Evolutionary conservation across 1,284 basidiomycete genomes (phyloP), one percentile per base, ranked within the genome.

Genomic region (Psilocybe mexicana): DNA sequence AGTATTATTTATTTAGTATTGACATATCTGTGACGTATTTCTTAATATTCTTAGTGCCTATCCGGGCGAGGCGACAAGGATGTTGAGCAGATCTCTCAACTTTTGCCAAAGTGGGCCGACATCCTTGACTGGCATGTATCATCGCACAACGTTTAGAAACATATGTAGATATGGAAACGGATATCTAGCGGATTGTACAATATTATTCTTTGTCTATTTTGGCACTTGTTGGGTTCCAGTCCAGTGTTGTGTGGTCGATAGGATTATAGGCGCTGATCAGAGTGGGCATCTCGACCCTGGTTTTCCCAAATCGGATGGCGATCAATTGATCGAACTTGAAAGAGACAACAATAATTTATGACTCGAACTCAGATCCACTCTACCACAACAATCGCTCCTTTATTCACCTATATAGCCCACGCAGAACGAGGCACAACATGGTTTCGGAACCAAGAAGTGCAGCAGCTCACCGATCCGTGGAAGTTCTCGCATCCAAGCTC

Each of bases 41-140:
- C 28, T 52, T 6, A 51, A 46, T 28, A 47, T 40, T 35, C 30
- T 23, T 62, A 94, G 92, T 94, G 92, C 67, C 76, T 95, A 49
- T 94, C 92, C 50, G 94, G 94, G 52, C 83, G 95, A 64, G 94
- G 95, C 35, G 95, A 97, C 74, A 97, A 97, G 74, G 94, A 97
- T 68, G 94, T 97, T 0, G 92, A 95, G 70, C 90, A 96, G 68
- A 94, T 96, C 61, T 93, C 90, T 18, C 78, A 94, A 66, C 75
- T 93, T 43, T 78, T 94, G 49, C 92, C 92, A 18, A 90, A 94
- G 73, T 96, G 93, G 93, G 93, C 90, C 38, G 87, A 95, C 68
- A 87, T 78, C 64, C 82, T 96, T 47, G 90, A 94, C 78, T 96
- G 94, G 94, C 91, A 95, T 63, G 75, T 88, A 30, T 69, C 74